Conservation (phyloP, 2,329 filamentous ascomycete genomes). For the Monilinia polystroma region DNA sequence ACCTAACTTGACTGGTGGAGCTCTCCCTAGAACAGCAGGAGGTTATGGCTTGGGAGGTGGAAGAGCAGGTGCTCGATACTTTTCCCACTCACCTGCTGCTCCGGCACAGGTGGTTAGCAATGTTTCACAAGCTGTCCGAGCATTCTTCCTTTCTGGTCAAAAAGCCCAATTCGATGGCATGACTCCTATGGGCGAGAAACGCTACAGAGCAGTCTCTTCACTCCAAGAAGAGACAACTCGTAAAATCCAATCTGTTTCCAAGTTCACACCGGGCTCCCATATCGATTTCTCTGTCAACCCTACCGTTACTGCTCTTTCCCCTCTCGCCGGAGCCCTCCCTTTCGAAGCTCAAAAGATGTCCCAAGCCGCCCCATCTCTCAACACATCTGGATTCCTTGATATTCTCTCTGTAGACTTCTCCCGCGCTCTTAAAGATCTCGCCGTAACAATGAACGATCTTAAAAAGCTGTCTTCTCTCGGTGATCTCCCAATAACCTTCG, state of each 20-base stretch:
- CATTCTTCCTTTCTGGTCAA: constrained; percentile 88
- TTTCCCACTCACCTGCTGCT: constrained; percentile 81
- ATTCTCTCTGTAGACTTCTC: constrained; percentile 85
- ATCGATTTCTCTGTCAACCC: constrained; percentile 88
- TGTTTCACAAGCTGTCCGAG: constrained; percentile 88
- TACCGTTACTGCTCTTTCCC: constrained; percentile 82
- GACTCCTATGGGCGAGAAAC: constrained; percentile 70
- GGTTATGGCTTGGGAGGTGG: constrained; percentile 80
- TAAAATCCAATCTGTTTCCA: constrained; percentile 61
- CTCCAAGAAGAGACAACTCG: constrained; percentile 71
- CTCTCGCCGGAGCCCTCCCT: constrained; percentile 59
- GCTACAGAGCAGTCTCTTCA: constrained; percentile 73
- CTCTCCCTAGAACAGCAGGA: constrained; percentile 78
- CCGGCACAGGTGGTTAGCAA: constrained; percentile 92
- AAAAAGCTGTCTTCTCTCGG: constrained; percentile 74
- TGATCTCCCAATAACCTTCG: constrained; percentile 77
- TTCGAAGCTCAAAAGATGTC: constrained; percentile 39
- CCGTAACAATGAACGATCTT: constrained; percentile 76
- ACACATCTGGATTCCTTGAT: constrained; percentile 81
- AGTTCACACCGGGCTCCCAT: constrained; percentile 68
- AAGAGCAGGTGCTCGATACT: constrained; percentile 74
- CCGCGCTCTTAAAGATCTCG: constrained; percentile 79
- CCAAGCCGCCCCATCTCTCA: constrained; percentile 60
- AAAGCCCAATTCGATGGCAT: constrained; percentile 84
- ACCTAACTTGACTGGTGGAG: constrained; percentile 87